A percentile compares a stretch with the other conserved stretches of the same genome.
Evolutionary conservation across 805 yeast species (phyloP).

Genomic region (Blastobotrys parvus): DNA sequence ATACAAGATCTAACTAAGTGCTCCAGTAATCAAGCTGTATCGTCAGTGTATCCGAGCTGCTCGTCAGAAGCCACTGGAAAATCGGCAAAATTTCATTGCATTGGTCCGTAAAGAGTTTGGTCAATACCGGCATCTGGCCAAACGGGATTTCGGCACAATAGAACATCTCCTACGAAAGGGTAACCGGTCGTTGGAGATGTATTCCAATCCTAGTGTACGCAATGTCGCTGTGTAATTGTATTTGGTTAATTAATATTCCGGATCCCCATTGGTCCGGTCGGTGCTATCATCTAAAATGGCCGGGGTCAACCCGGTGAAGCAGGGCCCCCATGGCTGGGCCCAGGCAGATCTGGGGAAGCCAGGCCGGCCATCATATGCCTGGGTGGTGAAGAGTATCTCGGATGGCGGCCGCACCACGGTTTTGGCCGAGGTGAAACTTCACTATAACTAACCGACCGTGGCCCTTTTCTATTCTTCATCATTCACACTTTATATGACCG

Average conservation of each 20-base stretch:
- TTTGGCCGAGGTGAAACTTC: too few species aligned
- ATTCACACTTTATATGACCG: too few species aligned
- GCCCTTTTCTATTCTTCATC: too few species aligned
- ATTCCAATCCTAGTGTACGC: conserved; percentile 59
- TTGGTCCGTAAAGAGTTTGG: conserved; percentile 57
- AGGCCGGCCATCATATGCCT: too few species aligned
- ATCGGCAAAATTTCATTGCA: conserved; percentile 35
- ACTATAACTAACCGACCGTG: too few species aligned
- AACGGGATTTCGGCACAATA: conserved; percentile 75
- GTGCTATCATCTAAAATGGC: too few species aligned
- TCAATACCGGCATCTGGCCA: conserved; percentile 47
- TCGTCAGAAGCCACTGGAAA: conserved; percentile 40
- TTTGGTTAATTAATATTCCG: not conserved
- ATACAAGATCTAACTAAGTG: conserved; percentile 8
- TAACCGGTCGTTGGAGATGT: conserved; percentile 60
- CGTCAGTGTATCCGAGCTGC: conserved; percentile 40
- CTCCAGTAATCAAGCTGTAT: conserved; percentile 41
- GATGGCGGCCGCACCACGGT: too few species aligned
- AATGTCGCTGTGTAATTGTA: conserved; percentile 31
- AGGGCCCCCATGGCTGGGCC: too few species aligned
- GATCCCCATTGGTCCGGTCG: too few species aligned
- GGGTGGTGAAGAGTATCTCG: too few species aligned
- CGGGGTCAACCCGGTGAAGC: too few species aligned
- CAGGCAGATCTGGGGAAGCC: too few species aligned
- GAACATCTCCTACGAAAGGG: conserved; percentile 81